Conservation (phyloP, 2,329 filamentous ascomycete genomes). For the Botrytis cinerea region DNA sequence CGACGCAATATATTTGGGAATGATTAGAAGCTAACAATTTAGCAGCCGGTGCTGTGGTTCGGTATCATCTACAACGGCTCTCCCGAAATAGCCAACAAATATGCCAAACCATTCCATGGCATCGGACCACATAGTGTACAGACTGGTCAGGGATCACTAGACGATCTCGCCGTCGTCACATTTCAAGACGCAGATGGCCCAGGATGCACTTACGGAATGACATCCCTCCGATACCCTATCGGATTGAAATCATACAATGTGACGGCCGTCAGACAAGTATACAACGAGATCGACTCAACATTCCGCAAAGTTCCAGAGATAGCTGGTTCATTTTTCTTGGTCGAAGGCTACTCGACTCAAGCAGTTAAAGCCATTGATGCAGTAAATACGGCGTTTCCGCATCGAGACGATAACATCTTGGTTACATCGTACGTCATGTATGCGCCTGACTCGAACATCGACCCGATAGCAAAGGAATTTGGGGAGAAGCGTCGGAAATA, state of each 20-base stretch:
- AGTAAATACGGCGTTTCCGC: not conserved
- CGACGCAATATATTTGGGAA: not conserved
- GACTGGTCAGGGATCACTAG: constrained; percentile 1
- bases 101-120: constrained; percentile 6
- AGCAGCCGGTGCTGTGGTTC: constrained; percentile 7
- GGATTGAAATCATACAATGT: constrained; percentile 16
- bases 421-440: constrained; percentile 11
- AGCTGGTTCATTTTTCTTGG: constrained; percentile 1
- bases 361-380: constrained; percentile 7
- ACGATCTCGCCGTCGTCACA: constrained; percentile 9
- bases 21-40: not conserved
- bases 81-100: not conserved
- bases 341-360: constrained; percentile 15
- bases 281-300: constrained; percentile 5
- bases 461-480: constrained; percentile 9
- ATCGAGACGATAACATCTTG: constrained; percentile 6
- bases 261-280: not conserved
- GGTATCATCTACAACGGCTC: constrained; percentile 12
- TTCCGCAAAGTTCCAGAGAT: constrained; percentile 4
- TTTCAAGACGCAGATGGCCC: not conserved
- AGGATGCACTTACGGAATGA: constrained; percentile 9
- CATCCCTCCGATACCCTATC: constrained; percentile 1
- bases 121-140: not conserved
- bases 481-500: not conserved
- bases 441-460: not conserved